These are phyloP conservation scores for Cupressus sempervirens DNA, from an alignment of 75 land plant genomes.

Conservation along the genomic window DNA sequence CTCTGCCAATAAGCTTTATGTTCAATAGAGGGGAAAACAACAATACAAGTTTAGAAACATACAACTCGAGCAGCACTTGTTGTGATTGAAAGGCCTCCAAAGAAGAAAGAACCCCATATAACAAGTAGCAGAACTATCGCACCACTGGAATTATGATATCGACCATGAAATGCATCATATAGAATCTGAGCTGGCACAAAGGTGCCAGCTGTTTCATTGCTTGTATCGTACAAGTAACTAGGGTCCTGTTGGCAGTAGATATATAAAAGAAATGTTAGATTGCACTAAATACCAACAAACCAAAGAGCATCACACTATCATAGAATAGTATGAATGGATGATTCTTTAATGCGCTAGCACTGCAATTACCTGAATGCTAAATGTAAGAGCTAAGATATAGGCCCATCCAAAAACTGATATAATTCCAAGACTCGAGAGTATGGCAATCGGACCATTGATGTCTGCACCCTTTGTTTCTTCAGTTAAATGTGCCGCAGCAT, in stretches of 20 bases:
- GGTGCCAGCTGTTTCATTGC: slow-evolving; percentile 78
- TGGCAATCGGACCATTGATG: slow-evolving; percentile 84
- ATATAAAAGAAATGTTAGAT: slow-evolving; percentile 7
- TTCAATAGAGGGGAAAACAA: neutral
- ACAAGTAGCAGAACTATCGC: slow-evolving; percentile 68
- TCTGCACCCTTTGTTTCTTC: slow-evolving; percentile 93
- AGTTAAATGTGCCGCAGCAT: slow-evolving; percentile 91
- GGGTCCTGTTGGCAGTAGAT: slow-evolving; percentile 36
- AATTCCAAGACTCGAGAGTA: slow-evolving; percentile 87
- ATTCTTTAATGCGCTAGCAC: neutral
- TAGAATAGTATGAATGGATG: neutral
- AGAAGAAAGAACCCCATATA: slow-evolving; percentile 89
- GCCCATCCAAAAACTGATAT: slow-evolving; percentile 86
- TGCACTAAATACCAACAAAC: neutral
- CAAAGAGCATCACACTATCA: neutral
- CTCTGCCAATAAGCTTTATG: neutral
- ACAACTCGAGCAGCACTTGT: slow-evolving; percentile 95
- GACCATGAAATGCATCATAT: slow-evolving; percentile 90
- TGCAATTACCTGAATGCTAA: slow-evolving; percentile 76
- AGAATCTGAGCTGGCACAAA: slow-evolving; percentile 90
- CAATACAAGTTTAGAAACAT: slow-evolving; percentile 8
- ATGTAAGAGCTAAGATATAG: slow-evolving; percentile 77
- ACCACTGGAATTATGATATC: slow-evolving; percentile 64
- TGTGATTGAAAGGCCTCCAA: slow-evolving; percentile 86
- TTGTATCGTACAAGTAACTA: slow-evolving; percentile 56